Conservation (phyloP, 495 filamentous ascomycete species). For the Daldinia decipiens region DNA sequence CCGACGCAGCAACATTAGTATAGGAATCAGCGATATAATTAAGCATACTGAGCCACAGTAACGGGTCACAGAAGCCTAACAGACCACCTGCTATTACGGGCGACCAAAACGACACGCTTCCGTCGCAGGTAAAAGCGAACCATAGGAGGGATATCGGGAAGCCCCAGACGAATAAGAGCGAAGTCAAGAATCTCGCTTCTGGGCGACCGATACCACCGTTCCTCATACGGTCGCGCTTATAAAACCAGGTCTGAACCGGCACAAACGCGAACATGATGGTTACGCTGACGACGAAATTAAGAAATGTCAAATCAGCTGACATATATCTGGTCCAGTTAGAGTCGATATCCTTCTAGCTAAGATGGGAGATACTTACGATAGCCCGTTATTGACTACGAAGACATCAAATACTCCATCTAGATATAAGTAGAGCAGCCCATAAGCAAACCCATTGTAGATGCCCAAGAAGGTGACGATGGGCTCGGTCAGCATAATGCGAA, state of each 20-base stretch:
- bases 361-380: conserved; percentile 44
- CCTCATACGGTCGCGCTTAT: conserved; percentile 47
- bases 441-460: conserved; percentile 52
- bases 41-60: conserved; percentile 53
- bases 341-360: neutral
- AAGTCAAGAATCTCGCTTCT: conserved; percentile 53
- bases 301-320: conserved; percentile 52
- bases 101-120: conserved; percentile 52
- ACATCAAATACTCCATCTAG: conserved; percentile 54
- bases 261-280: conserved; percentile 52
- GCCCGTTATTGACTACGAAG: conserved; percentile 51
- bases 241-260: conserved; percentile 53
- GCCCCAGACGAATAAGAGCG: conserved; percentile 51
- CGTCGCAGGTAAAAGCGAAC: conserved; percentile 53
- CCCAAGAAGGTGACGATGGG: conserved; percentile 52
- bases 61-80: conserved; percentile 51
- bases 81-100: conserved; percentile 51
- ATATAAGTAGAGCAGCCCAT: conserved; percentile 51
- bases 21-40: conserved; percentile 56
- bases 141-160: conserved; percentile 53
- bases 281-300: conserved; percentile 53
- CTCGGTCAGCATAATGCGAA: conserved; percentile 52
- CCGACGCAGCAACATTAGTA: conserved; percentile 52
- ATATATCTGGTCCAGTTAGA: conserved; percentile 44
- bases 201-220: conserved; percentile 47